Evolutionary conservation across 2,329 filamentous ascomycete genomes (phyloP), one percentile per base, ranked within the genome.

Genomic region (Alternaria ventricosa): DNA sequence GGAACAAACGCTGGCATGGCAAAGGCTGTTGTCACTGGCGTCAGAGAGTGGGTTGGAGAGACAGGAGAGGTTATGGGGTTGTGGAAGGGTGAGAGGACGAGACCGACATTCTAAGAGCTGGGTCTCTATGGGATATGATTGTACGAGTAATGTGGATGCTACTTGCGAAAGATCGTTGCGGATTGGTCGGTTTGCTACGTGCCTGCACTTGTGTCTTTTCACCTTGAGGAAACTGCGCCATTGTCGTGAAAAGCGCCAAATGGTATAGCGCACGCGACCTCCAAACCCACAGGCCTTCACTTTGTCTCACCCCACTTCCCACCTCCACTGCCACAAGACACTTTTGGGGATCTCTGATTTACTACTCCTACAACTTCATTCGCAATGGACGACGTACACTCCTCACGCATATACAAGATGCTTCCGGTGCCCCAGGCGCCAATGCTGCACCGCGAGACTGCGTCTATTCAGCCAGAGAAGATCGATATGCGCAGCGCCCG

Each of bases 41-140:
- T 89, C 25, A 81, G 78, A 71, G 90, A 92, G 64, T 92, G 89
- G 89, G 82, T 90, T 69, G 83, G 87, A 77, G 69, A 84, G 75
- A 89, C 85, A 23, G 88, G 87, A 3, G 86, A 89, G 71, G 75
- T 88, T 27, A 84, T 90, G 84, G 88, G 88, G 0, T 81, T 89
- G 44, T 88, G 87, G 87, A 86, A 83, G 68, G 87, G 86, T 3
- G 87, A 89, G 63, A 83, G 83, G 67, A 85, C 85, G 53, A 84
- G 85, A 70, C 82, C 81, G 22, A 77, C 74, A 7, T 78, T 79
- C 47, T 79, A 67, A 67, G 20, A 25, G 36, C 30, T 53, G 51
- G 13, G 10, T 23, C 45, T 54, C 36, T 20, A 30, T n/a, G 36
- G 58, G 41, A 41, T 27, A 65, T 41, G 56, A 66, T 45, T 68